phyloP scores from a whole-genome alignment of 73 alveolate genomes.

The Blepharisma stoltei region DNA sequence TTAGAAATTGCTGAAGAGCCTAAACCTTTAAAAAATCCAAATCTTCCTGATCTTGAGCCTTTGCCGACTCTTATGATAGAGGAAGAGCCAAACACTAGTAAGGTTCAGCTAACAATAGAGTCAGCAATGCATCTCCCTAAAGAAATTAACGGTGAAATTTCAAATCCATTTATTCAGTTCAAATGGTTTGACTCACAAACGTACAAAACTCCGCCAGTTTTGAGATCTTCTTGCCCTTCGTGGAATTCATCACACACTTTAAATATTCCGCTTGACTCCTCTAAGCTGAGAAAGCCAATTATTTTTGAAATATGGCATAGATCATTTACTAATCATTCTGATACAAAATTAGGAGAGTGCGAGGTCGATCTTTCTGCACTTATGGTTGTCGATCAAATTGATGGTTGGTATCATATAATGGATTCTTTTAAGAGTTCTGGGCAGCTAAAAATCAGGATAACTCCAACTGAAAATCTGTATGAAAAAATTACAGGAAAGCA shows the following conservation, averaged over 20 bases:
- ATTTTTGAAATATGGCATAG: neutral
- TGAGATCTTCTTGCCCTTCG: constrained; percentile 11
- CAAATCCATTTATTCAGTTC: constrained; percentile 10
- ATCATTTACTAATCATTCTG: neutral
- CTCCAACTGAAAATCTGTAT: neutral
- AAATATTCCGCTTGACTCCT: neutral
- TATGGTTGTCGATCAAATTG: neutral
- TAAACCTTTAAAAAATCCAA: no score
- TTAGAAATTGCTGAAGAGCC: neutral
- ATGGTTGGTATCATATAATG: constrained; percentile 23
- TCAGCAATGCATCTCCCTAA: neutral
- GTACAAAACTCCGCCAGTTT: neutral
- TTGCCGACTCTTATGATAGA: no score
- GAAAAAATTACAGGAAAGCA: neutral
- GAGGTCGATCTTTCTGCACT: constrained; percentile 4
- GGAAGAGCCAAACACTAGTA: neutral
- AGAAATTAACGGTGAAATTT: neutral
- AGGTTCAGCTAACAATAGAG: neutral
- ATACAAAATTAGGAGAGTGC: neutral
- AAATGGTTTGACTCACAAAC: neutral
- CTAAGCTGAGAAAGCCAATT: neutral
- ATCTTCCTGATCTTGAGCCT: no score
- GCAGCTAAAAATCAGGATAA: neutral
- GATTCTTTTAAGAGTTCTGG: neutral
- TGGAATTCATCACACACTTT: neutral